Evolutionary conservation across 2,329 filamentous ascomycete genomes (phyloP).

Genomic region (Blumeria hordei): DNA sequence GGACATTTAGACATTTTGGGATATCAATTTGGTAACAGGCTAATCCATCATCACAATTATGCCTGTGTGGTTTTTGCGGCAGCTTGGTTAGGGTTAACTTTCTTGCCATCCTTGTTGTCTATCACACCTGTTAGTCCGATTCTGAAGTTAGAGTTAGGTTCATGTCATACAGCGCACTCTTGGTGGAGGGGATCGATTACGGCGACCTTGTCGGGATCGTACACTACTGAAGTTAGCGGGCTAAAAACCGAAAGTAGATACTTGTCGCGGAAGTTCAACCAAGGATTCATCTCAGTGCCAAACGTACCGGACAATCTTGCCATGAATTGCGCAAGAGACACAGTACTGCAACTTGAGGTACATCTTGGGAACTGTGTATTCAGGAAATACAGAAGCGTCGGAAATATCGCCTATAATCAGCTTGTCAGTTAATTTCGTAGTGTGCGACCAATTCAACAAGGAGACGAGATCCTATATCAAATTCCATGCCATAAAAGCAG

Average conservation of each 20-base stretch:
- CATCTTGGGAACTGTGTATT: conserved; percentile 99
- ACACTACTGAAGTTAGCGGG: conserved; percentile 39
- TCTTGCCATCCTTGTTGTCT: conserved; percentile 99
- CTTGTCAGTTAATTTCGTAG: conserved; percentile 3
- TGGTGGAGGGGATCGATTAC: conserved; percentile 95
- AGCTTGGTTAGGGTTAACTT: conserved; percentile 40
- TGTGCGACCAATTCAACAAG: too few relatives aligned
- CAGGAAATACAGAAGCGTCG: conserved; percentile 94
- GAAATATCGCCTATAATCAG: conserved; percentile 78
- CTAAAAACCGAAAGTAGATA: conserved; percentile 7
- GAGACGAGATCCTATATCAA: too few relatives aligned
- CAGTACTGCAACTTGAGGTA: conserved; percentile 99
- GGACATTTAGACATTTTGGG: too few relatives aligned
- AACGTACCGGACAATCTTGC: conserved; percentile 99
- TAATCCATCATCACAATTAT: too few relatives aligned
- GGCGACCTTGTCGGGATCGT: conserved; percentile 84
- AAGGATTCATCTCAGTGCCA: conserved; percentile 32
- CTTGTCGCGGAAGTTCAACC: conserved; percentile 21
- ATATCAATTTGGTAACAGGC: too few relatives aligned
- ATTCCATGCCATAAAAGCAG: too few relatives aligned
- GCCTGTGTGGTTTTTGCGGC: conserved; percentile 8
- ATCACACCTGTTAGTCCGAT: conserved; percentile 17
- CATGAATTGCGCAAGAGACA: conserved; percentile 98
- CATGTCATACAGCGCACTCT: conserved; percentile 23
- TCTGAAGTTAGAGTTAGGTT: conserved; percentile 25